phyloP scores from a whole-genome alignment of 768 basidiomycete species.

The Paxillus ammoniavirescens region DNA sequence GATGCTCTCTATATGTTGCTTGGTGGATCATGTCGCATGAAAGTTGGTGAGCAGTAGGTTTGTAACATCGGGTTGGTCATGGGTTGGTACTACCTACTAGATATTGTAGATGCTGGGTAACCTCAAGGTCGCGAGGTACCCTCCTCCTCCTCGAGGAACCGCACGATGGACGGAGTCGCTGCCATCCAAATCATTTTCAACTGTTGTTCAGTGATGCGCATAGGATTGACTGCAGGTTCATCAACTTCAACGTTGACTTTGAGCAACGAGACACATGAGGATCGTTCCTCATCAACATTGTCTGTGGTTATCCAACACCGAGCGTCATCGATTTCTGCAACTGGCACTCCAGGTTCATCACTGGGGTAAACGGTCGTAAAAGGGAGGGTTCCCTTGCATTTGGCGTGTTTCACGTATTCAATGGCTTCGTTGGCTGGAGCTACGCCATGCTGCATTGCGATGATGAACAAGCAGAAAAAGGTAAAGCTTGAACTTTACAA shows the following conservation, averaged over 20 bases:
- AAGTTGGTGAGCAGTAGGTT: too few relatives aligned
- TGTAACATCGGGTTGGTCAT: neutral
- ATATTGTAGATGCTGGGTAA: constrained; percentile 6
- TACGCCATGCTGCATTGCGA: too few relatives aligned
- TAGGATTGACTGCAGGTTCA: neutral
- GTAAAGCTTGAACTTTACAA: too few relatives aligned
- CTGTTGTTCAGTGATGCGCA: neutral
- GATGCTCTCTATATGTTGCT: constrained; percentile 3
- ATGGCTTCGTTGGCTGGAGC: constrained; percentile 3
- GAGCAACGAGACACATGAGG: neutral
- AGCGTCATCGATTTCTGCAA: constrained; percentile 9
- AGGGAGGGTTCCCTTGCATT: constrained; percentile 5
- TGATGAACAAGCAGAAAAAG: too few relatives aligned
- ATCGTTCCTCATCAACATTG: neutral
- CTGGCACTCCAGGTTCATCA: constrained; percentile 1
- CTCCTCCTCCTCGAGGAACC: constrained; percentile 6
- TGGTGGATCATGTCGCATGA: constrained; percentile 9
- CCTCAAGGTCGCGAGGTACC: constrained; percentile 6
- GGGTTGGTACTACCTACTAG: too few relatives aligned
- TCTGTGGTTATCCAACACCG: constrained; percentile 5
- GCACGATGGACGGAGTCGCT: neutral
- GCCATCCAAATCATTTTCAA: neutral
- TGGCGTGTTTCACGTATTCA: constrained; percentile 2
- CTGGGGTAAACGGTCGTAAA: constrained; percentile 8
- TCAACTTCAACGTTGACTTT: neutral